phyloP scores from a whole-genome alignment of 306 rosid genomes.

The Lagenaria siceraria region DNA sequence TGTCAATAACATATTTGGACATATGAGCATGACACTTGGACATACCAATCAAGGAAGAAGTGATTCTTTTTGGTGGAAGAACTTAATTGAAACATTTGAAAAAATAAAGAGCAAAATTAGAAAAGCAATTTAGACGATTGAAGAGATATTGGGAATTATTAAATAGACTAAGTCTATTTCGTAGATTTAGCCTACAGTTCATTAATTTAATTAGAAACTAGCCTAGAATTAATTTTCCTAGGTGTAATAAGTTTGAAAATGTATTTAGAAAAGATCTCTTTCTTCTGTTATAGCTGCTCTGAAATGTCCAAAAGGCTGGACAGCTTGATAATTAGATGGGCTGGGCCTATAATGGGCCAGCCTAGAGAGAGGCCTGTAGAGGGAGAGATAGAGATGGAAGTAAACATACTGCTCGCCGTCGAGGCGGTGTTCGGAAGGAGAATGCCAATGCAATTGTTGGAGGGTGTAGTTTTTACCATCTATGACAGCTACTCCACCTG shows the following conservation, averaged over 20 bases:
- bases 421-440: constrained; percentile 72
- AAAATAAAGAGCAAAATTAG: neutral
- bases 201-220: too few relatives aligned
- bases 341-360: neutral
- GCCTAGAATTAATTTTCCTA: too few relatives aligned
- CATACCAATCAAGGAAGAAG: neutral
- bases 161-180: too few relatives aligned
- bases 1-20: neutral
- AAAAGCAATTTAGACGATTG: neutral
- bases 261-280: too few relatives aligned
- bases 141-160: neutral
- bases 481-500: constrained; percentile 27
- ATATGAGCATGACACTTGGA: neutral
- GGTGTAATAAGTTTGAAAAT: too few relatives aligned
- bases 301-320: neutral
- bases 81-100: neutral
- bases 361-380: neutral
- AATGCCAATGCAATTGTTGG: constrained; percentile 75
- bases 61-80: neutral
- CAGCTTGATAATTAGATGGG: neutral
- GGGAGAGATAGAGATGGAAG: constrained; percentile 6
- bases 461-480: constrained; percentile 45
- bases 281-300: neutral
- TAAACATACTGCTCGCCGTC: constrained; percentile 42
- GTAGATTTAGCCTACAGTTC: too few relatives aligned